A percentile compares a stretch with the other conserved stretches of the same genome.
phyloP scores from a whole-genome alignment of 2,329 filamentous ascomycete species.

The Nothophoma quercina region DNA sequence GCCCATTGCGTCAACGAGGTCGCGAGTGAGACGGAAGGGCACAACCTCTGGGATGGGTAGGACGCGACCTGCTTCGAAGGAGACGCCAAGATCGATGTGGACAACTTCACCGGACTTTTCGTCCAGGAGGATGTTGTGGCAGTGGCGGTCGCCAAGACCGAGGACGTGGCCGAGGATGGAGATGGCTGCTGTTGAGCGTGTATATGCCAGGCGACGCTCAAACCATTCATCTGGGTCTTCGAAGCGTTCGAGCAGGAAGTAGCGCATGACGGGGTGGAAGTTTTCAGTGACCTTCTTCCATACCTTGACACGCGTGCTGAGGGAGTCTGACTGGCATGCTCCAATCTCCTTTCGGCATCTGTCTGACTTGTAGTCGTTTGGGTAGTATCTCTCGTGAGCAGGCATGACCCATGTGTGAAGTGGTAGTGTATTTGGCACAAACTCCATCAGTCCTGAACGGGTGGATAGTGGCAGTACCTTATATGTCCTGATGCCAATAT shows the following conservation, averaged over 20 bases:
- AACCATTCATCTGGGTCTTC: constrained; percentile 97
- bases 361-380: constrained; percentile 78
- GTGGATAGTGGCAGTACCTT: constrained; percentile 91
- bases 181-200: constrained; percentile 89
- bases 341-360: constrained; percentile 82
- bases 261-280: constrained; percentile 92
- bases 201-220: constrained; percentile 85
- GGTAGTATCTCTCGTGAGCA: constrained; percentile 86
- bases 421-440: constrained; percentile 91
- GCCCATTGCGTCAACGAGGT: constrained; percentile 97
- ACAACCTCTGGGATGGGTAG: constrained; percentile 94
- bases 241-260: constrained; percentile 97
- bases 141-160: constrained; percentile 91
- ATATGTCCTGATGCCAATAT: constrained; percentile 92
- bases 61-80: constrained; percentile 96
- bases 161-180: constrained; percentile 94
- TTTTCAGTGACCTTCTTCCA: constrained; percentile 81
- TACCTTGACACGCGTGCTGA: constrained; percentile 74
- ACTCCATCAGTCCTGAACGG: constrained; percentile 91
- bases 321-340: constrained; percentile 72
- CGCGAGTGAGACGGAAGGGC: constrained; percentile 90
- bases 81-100: constrained; percentile 95
- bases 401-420: constrained; percentile 92
- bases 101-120: constrained; percentile 89
- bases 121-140: constrained; percentile 95